These are phyloP conservation scores for Penicillium angulare DNA, from an alignment of 495 filamentous ascomycete genomes.

Conservation along the genomic window DNA sequence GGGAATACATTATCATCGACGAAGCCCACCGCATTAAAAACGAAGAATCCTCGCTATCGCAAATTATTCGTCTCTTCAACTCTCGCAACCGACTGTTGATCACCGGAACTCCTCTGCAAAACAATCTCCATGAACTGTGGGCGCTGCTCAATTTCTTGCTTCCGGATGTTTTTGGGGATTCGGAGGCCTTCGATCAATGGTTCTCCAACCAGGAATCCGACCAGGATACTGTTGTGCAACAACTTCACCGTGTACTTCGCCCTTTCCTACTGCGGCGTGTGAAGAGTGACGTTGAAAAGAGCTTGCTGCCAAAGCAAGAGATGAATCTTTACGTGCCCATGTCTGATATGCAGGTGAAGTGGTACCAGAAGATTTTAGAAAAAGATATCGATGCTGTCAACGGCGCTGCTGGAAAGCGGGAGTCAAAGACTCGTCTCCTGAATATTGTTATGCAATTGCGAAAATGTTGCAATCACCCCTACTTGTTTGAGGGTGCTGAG, in stretches of 20 bases:
- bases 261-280: slow-evolving; percentile 95
- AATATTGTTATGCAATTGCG: slow-evolving; percentile 99
- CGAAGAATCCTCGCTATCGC: slow-evolving; percentile 93
- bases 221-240: slow-evolving; percentile 95
- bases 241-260: slow-evolving; percentile 88
- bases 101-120: slow-evolving; percentile 95
- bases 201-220: slow-evolving; percentile 86
- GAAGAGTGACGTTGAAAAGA: slow-evolving; percentile 99
- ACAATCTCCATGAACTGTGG: slow-evolving; percentile 99
- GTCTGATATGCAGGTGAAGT: slow-evolving; percentile 98
- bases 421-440: slow-evolving; percentile 97
- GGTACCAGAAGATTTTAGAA: slow-evolving; percentile 98
- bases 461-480: slow-evolving; percentile 99
- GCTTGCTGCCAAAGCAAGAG: slow-evolving; percentile 94
- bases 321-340: slow-evolving; percentile 96
- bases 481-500: slow-evolving; percentile 97
- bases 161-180: slow-evolving; percentile 96
- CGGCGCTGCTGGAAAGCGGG: slow-evolving; percentile 90
- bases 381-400: slow-evolving; percentile 99
- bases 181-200: slow-evolving; percentile 98
- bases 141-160: slow-evolving; percentile 94
- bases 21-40: slow-evolving; percentile 99
- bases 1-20: slow-evolving; percentile 99
- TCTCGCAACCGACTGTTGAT: slow-evolving; percentile 94
- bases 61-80: slow-evolving; percentile 96